Percentiles rank a stretch among this genome's conserved stretches.
These are phyloP conservation scores for Chaetomium tenue DNA, from an alignment of 495 filamentous ascomycete species.

Conservation along the genomic window DNA sequence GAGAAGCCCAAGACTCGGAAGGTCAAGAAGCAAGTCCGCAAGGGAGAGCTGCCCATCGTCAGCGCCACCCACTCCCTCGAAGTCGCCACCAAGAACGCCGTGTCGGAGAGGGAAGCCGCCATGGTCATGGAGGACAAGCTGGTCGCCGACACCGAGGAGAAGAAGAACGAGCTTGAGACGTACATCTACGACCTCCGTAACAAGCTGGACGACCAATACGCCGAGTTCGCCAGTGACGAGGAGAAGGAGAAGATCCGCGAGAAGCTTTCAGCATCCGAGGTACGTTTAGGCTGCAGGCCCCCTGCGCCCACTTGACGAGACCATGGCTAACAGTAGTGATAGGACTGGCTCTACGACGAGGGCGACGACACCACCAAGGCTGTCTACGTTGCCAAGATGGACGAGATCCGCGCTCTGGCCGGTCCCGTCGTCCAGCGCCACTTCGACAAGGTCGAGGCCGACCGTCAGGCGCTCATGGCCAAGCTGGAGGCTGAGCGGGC, in stretches of 20 bases:
- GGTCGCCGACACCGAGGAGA: conserved; percentile 96
- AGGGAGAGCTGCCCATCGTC: conserved; percentile 90
- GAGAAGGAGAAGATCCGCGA: conserved; percentile 82
- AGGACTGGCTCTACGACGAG: conserved; percentile 99
- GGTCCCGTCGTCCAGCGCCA: conserved; percentile 93
- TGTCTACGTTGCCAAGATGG: conserved; percentile 88
- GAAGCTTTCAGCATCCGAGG: conserved; percentile 81
- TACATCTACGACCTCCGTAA: conserved; percentile 94
- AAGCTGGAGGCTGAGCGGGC: conserved; percentile 78
- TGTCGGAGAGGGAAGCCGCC: conserved; percentile 74
- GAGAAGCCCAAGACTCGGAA: conserved; percentile 93
- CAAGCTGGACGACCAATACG: conserved; percentile 88
- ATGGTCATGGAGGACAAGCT: conserved; percentile 99
- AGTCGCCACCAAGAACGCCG: conserved; percentile 57
- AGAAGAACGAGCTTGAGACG: conserved; percentile 98
- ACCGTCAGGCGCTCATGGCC: conserved; percentile 73
- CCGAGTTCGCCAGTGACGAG: conserved; percentile 83
- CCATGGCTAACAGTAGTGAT: conserved; percentile 17
- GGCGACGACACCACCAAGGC: conserved; percentile 94
- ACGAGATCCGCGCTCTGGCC: conserved; percentile 87
- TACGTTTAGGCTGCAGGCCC: conserved; percentile 46
- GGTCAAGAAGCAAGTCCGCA: conserved; percentile 99
- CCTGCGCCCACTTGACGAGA: background rate
- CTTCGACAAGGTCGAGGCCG: conserved; percentile 88
- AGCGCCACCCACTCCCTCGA: conserved; percentile 80